Conservation (phyloP, 441 rosid genomes). For the Cnidoscolus chayamansa region DNA sequence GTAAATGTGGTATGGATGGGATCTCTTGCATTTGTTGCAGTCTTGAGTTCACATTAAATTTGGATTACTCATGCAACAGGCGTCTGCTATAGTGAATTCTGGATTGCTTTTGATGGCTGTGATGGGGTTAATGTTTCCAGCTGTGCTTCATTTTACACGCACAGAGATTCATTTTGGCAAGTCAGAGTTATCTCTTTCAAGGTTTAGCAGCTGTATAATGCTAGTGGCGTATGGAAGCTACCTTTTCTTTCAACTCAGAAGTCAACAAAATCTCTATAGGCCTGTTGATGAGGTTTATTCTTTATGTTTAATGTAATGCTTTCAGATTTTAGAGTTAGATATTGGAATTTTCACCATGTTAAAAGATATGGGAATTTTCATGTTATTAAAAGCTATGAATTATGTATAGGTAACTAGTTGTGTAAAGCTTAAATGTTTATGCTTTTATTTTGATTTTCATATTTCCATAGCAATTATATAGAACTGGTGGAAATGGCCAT, state of each 20-base stretch:
- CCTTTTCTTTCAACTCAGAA: conserved; percentile 68
- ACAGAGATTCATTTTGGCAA: conserved; percentile 74
- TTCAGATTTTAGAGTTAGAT: no score
- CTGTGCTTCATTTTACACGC: conserved; percentile 78
- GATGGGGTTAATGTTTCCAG: conserved; percentile 87
- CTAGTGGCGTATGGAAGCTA: conserved; percentile 76
- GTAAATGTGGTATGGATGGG: no score
- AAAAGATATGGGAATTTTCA: no score
- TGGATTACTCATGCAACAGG: conserved; percentile 28
- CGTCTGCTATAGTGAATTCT: conserved; percentile 60
- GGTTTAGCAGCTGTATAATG: conserved; percentile 91
- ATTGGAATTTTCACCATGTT: no score
- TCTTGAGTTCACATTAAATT: conserved; percentile 20
- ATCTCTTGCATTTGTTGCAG: background rate
- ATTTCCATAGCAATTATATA: no score
- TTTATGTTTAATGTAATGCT: no score
- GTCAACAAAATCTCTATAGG: conserved; percentile 46
- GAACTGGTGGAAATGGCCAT: no score
- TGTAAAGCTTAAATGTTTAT: no score
- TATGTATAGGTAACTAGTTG: no score
- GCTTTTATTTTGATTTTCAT: no score
- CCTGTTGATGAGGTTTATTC: conserved; percentile 57
- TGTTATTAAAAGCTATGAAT: no score
- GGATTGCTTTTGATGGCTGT: conserved; percentile 91
- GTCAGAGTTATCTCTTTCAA: conserved; percentile 86